Evolutionary conservation across 2,329 filamentous ascomycete genomes (phyloP).

Genomic region (Clonostachys sp.): DNA sequence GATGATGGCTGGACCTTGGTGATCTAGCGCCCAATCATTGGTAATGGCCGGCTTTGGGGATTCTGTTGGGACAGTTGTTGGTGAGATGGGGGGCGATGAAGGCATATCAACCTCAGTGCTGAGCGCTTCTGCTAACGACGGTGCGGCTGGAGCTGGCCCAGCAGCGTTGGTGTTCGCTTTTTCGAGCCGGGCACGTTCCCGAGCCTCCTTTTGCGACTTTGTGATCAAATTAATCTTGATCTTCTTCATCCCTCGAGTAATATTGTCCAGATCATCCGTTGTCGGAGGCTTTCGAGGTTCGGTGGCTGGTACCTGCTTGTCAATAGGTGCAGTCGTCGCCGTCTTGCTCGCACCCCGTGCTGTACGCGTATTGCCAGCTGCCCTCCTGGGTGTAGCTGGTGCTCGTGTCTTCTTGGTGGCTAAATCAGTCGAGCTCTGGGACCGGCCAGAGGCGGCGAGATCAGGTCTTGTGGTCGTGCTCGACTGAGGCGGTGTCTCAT

Average conservation of each 20-base stretch:
- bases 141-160: neutral
- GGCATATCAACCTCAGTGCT: neutral
- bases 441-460: neutral
- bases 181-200: slow-evolving; percentile 25
- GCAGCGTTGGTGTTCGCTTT: slow-evolving; percentile 7
- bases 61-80: neutral
- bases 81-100: neutral
- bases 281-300: slow-evolving; percentile 2
- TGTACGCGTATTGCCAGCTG: slow-evolving; percentile 11
- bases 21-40: neutral
- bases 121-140: neutral
- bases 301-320: slow-evolving; percentile 6
- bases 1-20: neutral
- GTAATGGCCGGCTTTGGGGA: neutral
- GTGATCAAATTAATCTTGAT: slow-evolving; percentile 60
- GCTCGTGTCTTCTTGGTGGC: slow-evolving; percentile 57
- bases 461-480: slow-evolving; percentile 1
- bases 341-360: slow-evolving; percentile 30
- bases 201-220: slow-evolving; percentile 52
- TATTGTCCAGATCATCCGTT: slow-evolving; percentile 42
- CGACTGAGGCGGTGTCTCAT: slow-evolving; percentile 10
- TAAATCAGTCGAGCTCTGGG: slow-evolving; percentile 20
- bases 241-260: slow-evolving; percentile 56
- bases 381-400: slow-evolving; percentile 21
- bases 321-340: slow-evolving; percentile 9